Percentiles rank a stretch among this genome's conserved stretches.
Evolutionary conservation across 2,329 filamentous ascomycete genomes (phyloP).

Genomic region (Plenodomus tracheiphilus): DNA sequence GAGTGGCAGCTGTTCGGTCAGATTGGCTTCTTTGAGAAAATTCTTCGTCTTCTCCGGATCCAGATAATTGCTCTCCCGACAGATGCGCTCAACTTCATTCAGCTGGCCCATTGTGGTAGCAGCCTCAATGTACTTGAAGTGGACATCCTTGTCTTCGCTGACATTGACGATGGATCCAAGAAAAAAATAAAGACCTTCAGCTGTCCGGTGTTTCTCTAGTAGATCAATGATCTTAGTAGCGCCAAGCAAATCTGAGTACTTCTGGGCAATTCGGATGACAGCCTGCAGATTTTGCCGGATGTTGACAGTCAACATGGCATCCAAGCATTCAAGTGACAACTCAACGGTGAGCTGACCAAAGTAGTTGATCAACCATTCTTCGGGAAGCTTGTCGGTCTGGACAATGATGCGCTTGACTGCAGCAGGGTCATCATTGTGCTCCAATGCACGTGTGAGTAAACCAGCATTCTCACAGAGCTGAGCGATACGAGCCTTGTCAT

Average conservation of each 20-base stretch:
- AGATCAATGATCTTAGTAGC: conserved; percentile 87
- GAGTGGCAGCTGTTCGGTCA: conserved; percentile 89
- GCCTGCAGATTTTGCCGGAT: conserved; percentile 96
- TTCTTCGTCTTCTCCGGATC: conserved; percentile 98
- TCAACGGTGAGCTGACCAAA: conserved; percentile 95
- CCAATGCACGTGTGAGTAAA: conserved; percentile 70
- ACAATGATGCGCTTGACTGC: conserved; percentile 88
- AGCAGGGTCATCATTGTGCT: conserved; percentile 90
- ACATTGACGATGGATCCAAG: conserved; percentile 97
- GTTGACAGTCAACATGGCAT: conserved; percentile 95
- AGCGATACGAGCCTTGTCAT: conserved; percentile 87
- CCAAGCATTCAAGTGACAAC: conserved; percentile 88
- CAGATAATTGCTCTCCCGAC: conserved; percentile 87
- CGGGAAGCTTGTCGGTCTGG: conserved; percentile 82
- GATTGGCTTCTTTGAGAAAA: conserved; percentile 93
- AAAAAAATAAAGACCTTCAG: conserved; percentile 97
- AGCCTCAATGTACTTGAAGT: conserved; percentile 99
- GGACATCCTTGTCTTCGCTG: conserved; percentile 90
- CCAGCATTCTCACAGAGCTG: conserved; percentile 92
- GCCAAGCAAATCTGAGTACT: conserved; percentile 94
- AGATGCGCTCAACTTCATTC: conserved; percentile 95
- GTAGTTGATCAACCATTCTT: conserved; percentile 89
- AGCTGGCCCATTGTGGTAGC: conserved; percentile 92
- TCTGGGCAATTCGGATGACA: conserved; percentile 93
- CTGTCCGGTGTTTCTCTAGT: conserved; percentile 96